A percentile compares a stretch with the other conserved stretches of the same genome.
Evolutionary conservation across 345 rosid species (phyloP).

Genomic region (Physaria fendleri): DNA sequence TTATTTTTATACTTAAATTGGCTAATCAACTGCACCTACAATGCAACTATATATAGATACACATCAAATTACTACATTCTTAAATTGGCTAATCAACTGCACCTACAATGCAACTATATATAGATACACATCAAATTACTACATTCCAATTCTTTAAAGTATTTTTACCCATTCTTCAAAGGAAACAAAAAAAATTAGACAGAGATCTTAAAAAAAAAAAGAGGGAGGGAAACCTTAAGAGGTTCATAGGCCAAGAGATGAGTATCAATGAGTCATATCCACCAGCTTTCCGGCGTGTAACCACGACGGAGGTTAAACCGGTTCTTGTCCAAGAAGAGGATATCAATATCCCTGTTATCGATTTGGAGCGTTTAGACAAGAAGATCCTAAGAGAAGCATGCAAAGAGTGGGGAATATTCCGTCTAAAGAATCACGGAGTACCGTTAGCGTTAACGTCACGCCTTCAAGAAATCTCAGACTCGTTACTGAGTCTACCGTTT

Average conservation of each 20-base stretch:
- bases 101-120: constrained; percentile 1
- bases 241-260: constrained; percentile 14
- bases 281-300: constrained; percentile 33
- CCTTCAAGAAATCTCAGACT: constrained; percentile 37
- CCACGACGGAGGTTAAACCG: constrained; percentile 11
- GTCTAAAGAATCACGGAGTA: constrained; percentile 60
- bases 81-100: too few species aligned
- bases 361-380: constrained; percentile 39
- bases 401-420: constrained; percentile 62
- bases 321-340: constrained; percentile 25
- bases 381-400: constrained; percentile 47
- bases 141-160: neutral
- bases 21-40: neutral
- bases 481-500: constrained; percentile 44
- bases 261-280: constrained; percentile 42
- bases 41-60: neutral
- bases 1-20: too few species aligned
- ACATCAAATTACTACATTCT: too few species aligned
- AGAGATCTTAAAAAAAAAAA: constrained; percentile 4
- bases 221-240: neutral
- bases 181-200: neutral
- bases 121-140: neutral
- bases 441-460: constrained; percentile 37
- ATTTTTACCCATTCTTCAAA: neutral
- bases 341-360: constrained; percentile 42